phyloP scores from a whole-genome alignment of 495 filamentous ascomycete species.

The Staphylotrichum longicolle region DNA sequence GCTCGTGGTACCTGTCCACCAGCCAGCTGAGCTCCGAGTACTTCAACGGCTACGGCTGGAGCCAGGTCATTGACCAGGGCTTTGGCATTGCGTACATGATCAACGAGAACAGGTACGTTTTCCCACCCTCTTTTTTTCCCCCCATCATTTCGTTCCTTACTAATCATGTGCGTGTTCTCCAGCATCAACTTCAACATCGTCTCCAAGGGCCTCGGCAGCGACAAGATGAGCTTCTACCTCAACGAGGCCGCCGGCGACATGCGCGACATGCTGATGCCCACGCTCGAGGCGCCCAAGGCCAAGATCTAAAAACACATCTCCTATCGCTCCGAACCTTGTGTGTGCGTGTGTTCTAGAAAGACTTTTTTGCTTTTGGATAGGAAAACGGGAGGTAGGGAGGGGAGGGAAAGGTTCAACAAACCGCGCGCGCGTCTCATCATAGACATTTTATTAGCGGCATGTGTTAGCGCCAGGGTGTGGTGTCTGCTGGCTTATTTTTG shows the following conservation, averaged over 20 bases:
- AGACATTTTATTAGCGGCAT: no score
- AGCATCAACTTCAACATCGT: slow-evolving; percentile 98
- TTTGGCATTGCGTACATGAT: slow-evolving; percentile 99
- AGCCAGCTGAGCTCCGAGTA: slow-evolving; percentile 91
- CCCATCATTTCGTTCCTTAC: not conserved
- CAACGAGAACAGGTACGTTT: slow-evolving; percentile 80
- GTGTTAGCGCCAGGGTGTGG: no score
- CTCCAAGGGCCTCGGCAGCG: slow-evolving; percentile 83
- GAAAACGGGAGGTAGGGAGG: not conserved
- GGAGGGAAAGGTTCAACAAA: no score
- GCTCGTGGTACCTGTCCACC: slow-evolving; percentile 84
- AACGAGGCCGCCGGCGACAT: slow-evolving; percentile 91
- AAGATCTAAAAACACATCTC: slow-evolving; percentile 65
- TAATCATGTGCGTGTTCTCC: slow-evolving; percentile 24
- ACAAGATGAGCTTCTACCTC: slow-evolving; percentile 92
- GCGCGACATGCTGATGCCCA: slow-evolving; percentile 81
- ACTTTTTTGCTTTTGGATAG: slow-evolving; percentile 2
- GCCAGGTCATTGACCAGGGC: slow-evolving; percentile 93
- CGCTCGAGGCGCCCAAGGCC: slow-evolving; percentile 78
- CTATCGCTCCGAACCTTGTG: no score
- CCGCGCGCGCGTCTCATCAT: no score
- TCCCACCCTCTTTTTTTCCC: slow-evolving; percentile 11
- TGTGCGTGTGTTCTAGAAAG: not conserved
- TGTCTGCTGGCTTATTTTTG: not conserved
- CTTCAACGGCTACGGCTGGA: slow-evolving; percentile 99